phyloP scores from a whole-genome alignment of 331 rosid species.

The Acacia pycnantha region DNA sequence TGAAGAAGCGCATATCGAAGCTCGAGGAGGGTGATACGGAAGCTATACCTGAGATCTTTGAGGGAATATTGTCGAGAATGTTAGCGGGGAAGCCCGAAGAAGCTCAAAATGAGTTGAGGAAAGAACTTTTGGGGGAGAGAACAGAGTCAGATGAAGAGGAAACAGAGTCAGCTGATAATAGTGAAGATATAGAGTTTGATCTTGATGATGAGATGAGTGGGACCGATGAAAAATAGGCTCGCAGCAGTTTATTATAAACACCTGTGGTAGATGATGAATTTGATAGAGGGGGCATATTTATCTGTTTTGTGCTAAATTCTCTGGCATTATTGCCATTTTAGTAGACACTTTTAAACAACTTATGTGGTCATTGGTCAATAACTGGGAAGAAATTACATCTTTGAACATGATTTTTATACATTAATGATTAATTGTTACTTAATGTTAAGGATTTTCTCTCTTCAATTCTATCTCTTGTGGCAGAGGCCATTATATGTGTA shows the following conservation, averaged over 20 bases:
- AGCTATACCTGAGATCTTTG: constrained; percentile 68
- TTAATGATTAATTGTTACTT: background rate
- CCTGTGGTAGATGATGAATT: background rate
- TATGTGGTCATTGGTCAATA: constrained; percentile 5
- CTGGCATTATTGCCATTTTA: constrained; percentile 2
- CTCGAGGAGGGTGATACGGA: constrained; percentile 57
- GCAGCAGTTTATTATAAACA: background rate
- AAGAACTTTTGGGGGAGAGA: constrained; percentile 48
- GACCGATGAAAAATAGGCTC: constrained; percentile 27
- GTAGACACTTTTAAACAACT: background rate
- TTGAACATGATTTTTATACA: background rate
- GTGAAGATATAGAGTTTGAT: constrained; percentile 32
- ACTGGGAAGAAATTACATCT: background rate
- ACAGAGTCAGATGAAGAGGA: constrained; percentile 33
- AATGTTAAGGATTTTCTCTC: background rate
- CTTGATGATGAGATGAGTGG: constrained; percentile 36
- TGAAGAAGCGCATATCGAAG: constrained; percentile 58
- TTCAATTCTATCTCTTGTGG: background rate
- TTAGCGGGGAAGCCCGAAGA: constrained; percentile 60
- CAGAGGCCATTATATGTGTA: background rate
- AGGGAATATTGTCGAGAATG: constrained; percentile 68
- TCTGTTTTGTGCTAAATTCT: background rate
- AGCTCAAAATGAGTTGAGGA: constrained; percentile 56
- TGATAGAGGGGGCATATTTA: background rate
- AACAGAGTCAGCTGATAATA: constrained; percentile 18